A percentile compares a stretch with the other conserved stretches of the same genome.
phyloP scores from a whole-genome alignment of 192 early-diverging fungal genomes.

The Hyaloraphidium curvatum region DNA sequence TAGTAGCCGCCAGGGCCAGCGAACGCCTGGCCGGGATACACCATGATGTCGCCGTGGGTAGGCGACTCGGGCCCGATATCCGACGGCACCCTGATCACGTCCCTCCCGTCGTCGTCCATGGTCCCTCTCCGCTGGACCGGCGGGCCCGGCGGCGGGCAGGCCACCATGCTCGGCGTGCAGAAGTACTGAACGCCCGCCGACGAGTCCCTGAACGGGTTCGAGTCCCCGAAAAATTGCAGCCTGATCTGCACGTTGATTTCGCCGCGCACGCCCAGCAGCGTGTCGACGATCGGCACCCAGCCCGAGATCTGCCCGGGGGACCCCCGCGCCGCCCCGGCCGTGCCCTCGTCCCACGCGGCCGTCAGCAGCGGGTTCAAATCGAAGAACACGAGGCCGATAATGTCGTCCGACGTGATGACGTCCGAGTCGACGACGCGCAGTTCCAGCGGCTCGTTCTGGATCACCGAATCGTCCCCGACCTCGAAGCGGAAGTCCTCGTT shows the following conservation, averaged over 20 bases:
- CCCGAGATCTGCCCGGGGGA: constrained; percentile 40
- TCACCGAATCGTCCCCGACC: constrained; percentile 48
- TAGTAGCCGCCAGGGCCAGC: too few relatives aligned
- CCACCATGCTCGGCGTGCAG: constrained; percentile 29
- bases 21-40: too few relatives aligned
- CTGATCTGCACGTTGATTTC: constrained; percentile 51
- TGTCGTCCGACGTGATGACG: constrained; percentile 32
- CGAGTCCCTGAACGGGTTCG: constrained; percentile 62
- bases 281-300: constrained; percentile 65
- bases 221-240: constrained; percentile 61
- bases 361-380: constrained; percentile 59
- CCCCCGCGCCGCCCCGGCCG: too few relatives aligned
- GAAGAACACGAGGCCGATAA: constrained; percentile 55
- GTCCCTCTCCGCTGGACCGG: too few relatives aligned
- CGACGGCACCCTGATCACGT: too few relatives aligned
- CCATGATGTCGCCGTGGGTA: too few relatives aligned
- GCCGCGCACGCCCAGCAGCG: constrained; percentile 47
- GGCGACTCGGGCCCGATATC: too few relatives aligned
- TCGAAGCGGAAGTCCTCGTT: constrained; percentile 24
- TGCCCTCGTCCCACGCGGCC: too few relatives aligned
- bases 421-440: constrained; percentile 47
- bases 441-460: constrained; percentile 71
- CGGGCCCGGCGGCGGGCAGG: too few relatives aligned
- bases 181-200: constrained; percentile 49
- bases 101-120: too few relatives aligned